Percentiles rank a stretch among this genome's conserved stretches.
These are phyloP conservation scores for Lodderomyces parapsilosis DNA, from an alignment of 1,139 yeast species.

Conservation along the genomic window DNA sequence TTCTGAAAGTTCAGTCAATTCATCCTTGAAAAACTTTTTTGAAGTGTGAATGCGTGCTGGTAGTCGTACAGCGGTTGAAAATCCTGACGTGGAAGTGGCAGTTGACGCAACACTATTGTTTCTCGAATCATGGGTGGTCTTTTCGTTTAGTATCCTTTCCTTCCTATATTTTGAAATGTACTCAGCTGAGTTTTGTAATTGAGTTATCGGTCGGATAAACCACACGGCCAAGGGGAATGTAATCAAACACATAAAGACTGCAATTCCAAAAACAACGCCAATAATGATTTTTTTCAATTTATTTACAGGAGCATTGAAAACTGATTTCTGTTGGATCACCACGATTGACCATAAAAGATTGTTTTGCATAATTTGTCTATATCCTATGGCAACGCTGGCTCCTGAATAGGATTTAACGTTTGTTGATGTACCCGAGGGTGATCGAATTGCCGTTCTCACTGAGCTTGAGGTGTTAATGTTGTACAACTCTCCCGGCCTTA, in stretches of 20 bases:
- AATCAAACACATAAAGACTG: constrained; percentile 67
- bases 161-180: constrained; percentile 42
- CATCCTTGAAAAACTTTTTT: constrained; percentile 73
- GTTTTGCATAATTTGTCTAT: constrained; percentile 51
- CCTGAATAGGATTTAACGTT: constrained; percentile 43
- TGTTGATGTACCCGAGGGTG: constrained; percentile 49
- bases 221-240: constrained; percentile 83
- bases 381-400: constrained; percentile 67
- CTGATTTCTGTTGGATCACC: constrained; percentile 61
- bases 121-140: not conserved
- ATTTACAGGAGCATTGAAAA: constrained; percentile 63
- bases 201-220: constrained; percentile 81
- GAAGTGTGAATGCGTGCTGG: constrained; percentile 55
- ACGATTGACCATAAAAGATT: constrained; percentile 73
- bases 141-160: constrained; percentile 13
- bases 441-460: constrained; percentile 36
- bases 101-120: constrained; percentile 29
- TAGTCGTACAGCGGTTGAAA: constrained; percentile 40
- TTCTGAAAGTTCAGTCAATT: constrained; percentile 80
- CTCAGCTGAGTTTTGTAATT: constrained; percentile 82
- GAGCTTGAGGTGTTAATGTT: constrained; percentile 33
- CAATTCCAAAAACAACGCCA: constrained; percentile 79
- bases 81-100: constrained; percentile 26
- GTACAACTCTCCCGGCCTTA: constrained; percentile 26
- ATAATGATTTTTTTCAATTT: constrained; percentile 66